Base-by-base conservation (phyloP, 305 asterid species). In the Plantago coronopus region DNA sequence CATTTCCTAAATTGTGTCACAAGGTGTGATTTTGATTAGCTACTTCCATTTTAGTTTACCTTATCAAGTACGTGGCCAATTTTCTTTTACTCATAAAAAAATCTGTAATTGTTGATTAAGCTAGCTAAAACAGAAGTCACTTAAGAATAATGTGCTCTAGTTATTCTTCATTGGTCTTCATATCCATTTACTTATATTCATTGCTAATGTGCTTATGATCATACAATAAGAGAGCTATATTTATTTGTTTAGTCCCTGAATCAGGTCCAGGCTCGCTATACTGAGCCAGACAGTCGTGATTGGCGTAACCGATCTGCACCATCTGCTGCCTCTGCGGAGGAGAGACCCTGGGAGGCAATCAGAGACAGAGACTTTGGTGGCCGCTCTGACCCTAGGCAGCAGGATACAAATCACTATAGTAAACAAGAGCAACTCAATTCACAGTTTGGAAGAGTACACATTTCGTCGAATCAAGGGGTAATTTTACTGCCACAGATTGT, bases 271-370 rank as follows among this genome's bases (percentile, higher is more conserved):
- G 56, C 55, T 65, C 89, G 85, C 59, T 87, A 79, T 56, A 57
- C 96, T 70, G 95, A 87, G 72, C 83, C 66, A 9, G 91, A 93
- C 73, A 82, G 67, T 74, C 96, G 99, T 44, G 96, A 93, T 57
- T 93, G 99, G 99, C 94, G 86, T 57, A 81, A 75, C 72, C 86
- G 83, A 47, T 59, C 97, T 45, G 70, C 86, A 51, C 95, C 78
- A 53, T 57, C 65, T 62, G 63, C 94, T 72, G 77, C 76, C 43
- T 60, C 87, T 22, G 21, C 73, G 0, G 96, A 85, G 29, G 95
- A 91, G 77, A 86, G 87, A 73, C 79, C 89, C 54, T 77, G 93
- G 95, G 91, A 84, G 31, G 62, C 81, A 12, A 56, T 65, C 62
- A 75, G 85, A 47, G 96, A 76, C 57, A 74, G 77, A 67, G 86